Evolutionary conservation across 768 basidiomycete species (phyloP).

Genomic region (Mycena haematopus): DNA sequence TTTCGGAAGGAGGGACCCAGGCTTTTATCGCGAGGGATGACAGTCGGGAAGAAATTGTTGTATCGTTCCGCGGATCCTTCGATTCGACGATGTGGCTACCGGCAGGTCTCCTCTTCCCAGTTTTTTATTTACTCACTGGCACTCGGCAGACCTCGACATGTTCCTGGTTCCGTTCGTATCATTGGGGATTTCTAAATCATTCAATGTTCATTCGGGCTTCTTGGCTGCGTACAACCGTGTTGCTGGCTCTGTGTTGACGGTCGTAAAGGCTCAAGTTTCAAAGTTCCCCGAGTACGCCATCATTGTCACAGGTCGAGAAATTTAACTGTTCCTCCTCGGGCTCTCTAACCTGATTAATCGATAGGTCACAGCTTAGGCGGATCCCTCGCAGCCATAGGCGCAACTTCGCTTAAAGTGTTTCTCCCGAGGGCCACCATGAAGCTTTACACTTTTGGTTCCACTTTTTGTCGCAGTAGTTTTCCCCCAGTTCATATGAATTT

Average conservation of each 20-base stretch:
- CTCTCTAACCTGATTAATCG: not conserved
- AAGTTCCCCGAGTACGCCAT: slow-evolving; percentile 5
- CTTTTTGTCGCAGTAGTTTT: not conserved
- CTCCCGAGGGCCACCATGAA: not conserved
- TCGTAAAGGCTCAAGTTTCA: not conserved
- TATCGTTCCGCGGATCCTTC: slow-evolving; percentile 44
- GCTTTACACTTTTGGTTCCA: slow-evolving; percentile 17
- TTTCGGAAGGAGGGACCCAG: slow-evolving; percentile 35
- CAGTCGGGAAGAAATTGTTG: slow-evolving; percentile 44
- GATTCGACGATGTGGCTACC: slow-evolving; percentile 40
- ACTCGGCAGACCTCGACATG: slow-evolving; percentile 33
- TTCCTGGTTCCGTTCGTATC: slow-evolving; percentile 39
- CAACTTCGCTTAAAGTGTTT: not conserved
- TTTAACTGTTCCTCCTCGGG: not conserved
- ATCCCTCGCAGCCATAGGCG: not conserved
- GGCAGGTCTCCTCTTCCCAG: slow-evolving; percentile 31
- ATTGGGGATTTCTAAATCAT: slow-evolving; percentile 31
- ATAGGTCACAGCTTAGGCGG: slow-evolving; percentile 12
- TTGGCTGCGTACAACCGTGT: slow-evolving; percentile 14
- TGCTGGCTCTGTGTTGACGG: not conserved
- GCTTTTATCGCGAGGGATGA: slow-evolving; percentile 48
- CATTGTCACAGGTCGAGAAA: not conserved
- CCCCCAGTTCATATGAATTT: not conserved
- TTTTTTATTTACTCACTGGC: slow-evolving; percentile 19
- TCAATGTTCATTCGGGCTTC: slow-evolving; percentile 18